Evolutionary conservation across 2,329 filamentous ascomycete genomes (phyloP).

Genomic region (Elsinoe australis): DNA sequence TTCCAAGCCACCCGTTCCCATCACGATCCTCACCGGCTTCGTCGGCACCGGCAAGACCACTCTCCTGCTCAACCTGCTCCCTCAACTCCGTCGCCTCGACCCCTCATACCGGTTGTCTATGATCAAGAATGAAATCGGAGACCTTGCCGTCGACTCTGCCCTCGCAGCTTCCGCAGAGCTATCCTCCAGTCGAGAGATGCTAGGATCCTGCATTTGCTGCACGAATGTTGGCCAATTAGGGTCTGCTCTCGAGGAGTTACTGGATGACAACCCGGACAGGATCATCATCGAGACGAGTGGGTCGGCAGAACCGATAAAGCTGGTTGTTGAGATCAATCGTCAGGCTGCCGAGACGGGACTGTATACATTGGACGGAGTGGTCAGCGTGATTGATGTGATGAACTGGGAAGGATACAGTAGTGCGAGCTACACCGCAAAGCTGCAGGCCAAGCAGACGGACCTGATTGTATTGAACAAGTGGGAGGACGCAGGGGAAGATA

Average conservation of each 20-base stretch:
- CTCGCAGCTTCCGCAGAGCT: conserved; percentile 77
- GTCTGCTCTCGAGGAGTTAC: conserved; percentile 69
- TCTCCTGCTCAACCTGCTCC: conserved; percentile 85
- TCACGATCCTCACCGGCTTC: conserved; percentile 95
- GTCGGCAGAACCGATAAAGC: conserved; percentile 70
- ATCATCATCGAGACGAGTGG: conserved; percentile 93
- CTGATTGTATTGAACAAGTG: conserved; percentile 90
- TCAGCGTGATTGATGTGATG: conserved; percentile 87
- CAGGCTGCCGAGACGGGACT: conserved; percentile 59
- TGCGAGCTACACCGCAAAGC: conserved; percentile 76
- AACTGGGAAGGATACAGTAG: conserved; percentile 93
- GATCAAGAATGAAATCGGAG: conserved; percentile 96
- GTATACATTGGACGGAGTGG: conserved; percentile 77
- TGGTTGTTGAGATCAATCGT: conserved; percentile 84
- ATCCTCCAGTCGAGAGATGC: conserved; percentile 80
- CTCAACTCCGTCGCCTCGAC: conserved; percentile 80
- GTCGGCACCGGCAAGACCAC: conserved; percentile 95
- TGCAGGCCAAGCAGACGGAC: conserved; percentile 86
- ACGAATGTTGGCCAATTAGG: conserved; percentile 90
- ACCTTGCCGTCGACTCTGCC: conserved; percentile 86
- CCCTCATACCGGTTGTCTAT: conserved; percentile 85
- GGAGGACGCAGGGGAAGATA: conserved; percentile 65
- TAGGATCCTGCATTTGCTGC: conserved; percentile 98
- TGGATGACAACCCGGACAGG: conserved; percentile 59
- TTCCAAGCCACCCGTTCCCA: conserved; percentile 51